phyloP scores from a whole-genome alignment of 1,284 basidiomycete species.

The Apiotrichum veenhuisii region DNA sequence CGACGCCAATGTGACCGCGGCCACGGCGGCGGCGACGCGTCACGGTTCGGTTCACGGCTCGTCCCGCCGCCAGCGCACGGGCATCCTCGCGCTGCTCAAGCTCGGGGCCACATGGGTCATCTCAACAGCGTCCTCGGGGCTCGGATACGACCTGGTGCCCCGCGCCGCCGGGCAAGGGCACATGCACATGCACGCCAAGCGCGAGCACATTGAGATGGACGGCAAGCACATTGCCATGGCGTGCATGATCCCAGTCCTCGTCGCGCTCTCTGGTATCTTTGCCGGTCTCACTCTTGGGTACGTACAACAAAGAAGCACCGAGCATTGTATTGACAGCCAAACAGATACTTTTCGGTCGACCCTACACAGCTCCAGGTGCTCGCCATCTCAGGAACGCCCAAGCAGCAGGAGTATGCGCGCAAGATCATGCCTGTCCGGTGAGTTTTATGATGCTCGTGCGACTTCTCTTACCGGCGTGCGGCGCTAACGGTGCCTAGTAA shows the following conservation, averaged over 20 bases:
- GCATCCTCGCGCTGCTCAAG: conserved; percentile 1
- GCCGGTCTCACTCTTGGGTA: conserved; percentile 53
- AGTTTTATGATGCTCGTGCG: conserved; percentile 5
- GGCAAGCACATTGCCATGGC: conserved; percentile 30
- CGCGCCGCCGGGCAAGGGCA: too few relatives aligned
- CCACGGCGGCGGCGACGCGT: neutral
- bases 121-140: neutral
- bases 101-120: neutral
- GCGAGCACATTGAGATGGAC: conserved; percentile 3
- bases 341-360: conserved; percentile 87
- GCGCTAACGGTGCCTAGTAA: conserved; percentile 41
- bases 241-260: conserved; percentile 59
- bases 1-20: neutral
- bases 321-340: neutral
- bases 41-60: neutral
- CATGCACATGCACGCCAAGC: neutral
- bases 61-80: neutral
- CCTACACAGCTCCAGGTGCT: conserved; percentile 87
- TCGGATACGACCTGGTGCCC: conserved; percentile 7
- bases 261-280: conserved; percentile 59
- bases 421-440: conserved; percentile 78
- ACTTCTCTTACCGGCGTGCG: neutral
- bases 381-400: conserved; percentile 73
- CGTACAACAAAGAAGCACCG: conserved; percentile 15
- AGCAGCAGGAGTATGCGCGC: conserved; percentile 73